These are phyloP conservation scores for Fusarium sp. DNA, from an alignment of 2,329 filamentous ascomycete species.

Conservation along the genomic window DNA sequence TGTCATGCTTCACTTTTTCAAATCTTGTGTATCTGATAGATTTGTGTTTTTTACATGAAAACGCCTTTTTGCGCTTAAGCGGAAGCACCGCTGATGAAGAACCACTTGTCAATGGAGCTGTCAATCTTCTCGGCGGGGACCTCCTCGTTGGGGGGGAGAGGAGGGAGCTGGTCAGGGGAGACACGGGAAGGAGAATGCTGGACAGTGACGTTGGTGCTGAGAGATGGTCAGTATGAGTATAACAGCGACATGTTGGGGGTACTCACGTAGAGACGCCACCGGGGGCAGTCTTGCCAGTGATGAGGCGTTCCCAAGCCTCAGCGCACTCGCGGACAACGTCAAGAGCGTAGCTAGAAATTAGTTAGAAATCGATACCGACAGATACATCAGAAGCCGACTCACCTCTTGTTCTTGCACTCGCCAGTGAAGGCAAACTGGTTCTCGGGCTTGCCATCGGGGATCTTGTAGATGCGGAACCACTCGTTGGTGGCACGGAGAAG, in stretches of 20 bases:
- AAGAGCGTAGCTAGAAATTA: constrained; percentile 78
- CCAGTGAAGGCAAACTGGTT: constrained; percentile 99
- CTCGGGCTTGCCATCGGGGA: constrained; percentile 99
- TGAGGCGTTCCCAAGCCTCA: constrained; percentile 97
- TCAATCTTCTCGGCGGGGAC: constrained; percentile 90
- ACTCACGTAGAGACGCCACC: constrained; percentile 87
- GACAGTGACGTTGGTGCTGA: constrained; percentile 85
- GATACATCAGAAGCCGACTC: constrained; percentile 41
- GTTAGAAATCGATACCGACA: constrained; percentile 22
- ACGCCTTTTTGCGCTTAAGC: constrained; percentile 63
- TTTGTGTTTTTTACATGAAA: constrained; percentile 27
- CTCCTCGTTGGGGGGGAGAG: constrained; percentile 84
- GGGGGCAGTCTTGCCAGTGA: constrained; percentile 86
- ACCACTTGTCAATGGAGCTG: constrained; percentile 99
- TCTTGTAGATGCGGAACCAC: constrained; percentile 99
- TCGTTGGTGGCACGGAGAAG: constrained; percentile 98
- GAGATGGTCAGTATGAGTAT: constrained; percentile 45
- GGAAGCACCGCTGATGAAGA: constrained; percentile 99
- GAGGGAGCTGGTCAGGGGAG: constrained; percentile 75
- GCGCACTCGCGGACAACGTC: constrained; percentile 96
- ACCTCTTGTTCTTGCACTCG: constrained; percentile 99
- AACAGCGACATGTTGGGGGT: background rate
- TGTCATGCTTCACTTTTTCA: constrained; percentile 31
- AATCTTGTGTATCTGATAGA: constrained; percentile 30
- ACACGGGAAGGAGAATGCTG: constrained; percentile 79